Evolutionary conservation across 1,284 basidiomycete species (phyloP).

Genomic region (Sanguinoderma infundibulare): DNA sequence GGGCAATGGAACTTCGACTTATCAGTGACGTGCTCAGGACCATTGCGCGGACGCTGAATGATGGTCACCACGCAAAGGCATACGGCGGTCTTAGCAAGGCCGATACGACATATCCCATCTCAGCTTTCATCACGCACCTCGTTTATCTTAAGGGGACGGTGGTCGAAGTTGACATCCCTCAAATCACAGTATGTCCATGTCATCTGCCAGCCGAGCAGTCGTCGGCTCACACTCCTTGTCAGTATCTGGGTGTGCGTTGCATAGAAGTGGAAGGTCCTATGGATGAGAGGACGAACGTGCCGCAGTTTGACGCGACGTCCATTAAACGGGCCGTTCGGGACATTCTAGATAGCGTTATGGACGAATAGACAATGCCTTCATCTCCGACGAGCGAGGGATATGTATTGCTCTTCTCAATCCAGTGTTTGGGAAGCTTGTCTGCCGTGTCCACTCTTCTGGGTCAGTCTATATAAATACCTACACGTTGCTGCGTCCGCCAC

Average conservation of each 20-base stretch:
- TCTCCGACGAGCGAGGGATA: not conserved
- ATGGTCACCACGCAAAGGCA: constrained; percentile 52
- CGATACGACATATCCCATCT: constrained; percentile 67
- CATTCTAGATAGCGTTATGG: constrained; percentile 42
- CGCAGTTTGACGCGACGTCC: constrained; percentile 54
- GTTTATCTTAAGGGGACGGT: constrained; percentile 72
- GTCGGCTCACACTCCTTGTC: not conserved
- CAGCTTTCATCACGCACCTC: constrained; percentile 84
- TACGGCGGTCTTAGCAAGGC: constrained; percentile 59
- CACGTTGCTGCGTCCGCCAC: too few species aligned
- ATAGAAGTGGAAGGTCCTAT: constrained; percentile 42
- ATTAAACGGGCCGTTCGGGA: constrained; percentile 53
- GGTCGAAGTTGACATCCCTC: constrained; percentile 63
- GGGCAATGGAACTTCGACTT: not conserved
- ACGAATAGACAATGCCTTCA: constrained; percentile 10
- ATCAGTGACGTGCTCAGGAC: constrained; percentile 47
- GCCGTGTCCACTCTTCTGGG: not conserved
- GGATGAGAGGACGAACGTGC: constrained; percentile 32
- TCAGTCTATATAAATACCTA: too few species aligned
- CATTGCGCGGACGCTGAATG: constrained; percentile 75
- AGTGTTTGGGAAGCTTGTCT: not conserved
- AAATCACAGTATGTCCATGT: constrained; percentile 59
- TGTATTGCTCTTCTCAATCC: not conserved
- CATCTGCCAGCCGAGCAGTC: not conserved
- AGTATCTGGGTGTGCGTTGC: constrained; percentile 69